phyloP scores from a whole-genome alignment of 2,329 filamentous ascomycete genomes.

The Orbilia oligospora region DNA sequence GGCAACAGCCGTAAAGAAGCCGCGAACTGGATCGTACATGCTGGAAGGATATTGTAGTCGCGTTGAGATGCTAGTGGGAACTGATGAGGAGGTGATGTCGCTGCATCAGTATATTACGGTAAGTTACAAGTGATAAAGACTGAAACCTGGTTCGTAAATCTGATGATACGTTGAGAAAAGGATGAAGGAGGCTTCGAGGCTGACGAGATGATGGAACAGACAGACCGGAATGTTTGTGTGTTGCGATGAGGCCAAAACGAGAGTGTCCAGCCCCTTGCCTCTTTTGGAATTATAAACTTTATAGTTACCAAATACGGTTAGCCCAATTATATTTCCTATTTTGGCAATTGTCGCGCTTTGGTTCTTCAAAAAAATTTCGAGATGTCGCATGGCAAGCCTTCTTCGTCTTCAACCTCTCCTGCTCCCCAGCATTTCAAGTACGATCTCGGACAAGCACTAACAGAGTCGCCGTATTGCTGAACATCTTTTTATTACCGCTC shows the following conservation, averaged over 20 bases:
- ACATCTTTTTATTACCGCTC: neutral
- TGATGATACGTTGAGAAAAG: neutral
- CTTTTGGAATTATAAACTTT: neutral
- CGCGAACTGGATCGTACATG: constrained; percentile 60
- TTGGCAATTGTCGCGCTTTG: constrained; percentile 42
- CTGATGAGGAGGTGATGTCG: neutral
- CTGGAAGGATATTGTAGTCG: constrained; percentile 2
- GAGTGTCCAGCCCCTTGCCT: constrained; percentile 16
- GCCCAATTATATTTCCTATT: constrained; percentile 1
- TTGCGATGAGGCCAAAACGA: constrained; percentile 44
- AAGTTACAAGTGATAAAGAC: neutral
- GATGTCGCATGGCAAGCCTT: constrained; percentile 16
- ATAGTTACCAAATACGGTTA: constrained; percentile 19
- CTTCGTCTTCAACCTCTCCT: constrained; percentile 12
- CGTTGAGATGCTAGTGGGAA: neutral
- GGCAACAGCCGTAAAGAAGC: constrained; percentile 44
- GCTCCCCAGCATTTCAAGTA: neutral
- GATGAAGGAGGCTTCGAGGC: constrained; percentile 1
- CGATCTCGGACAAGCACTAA: neutral
- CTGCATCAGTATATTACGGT: neutral
- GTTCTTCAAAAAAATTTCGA: constrained; percentile 53
- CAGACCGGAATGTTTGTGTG: constrained; percentile 24
- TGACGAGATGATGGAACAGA: constrained; percentile 12
- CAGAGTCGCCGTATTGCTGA: neutral
- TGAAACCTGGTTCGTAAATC: neutral